Evolutionary conservation across 345 rosid species (phyloP), one percentile per base, ranked within the genome.

Genomic region (Kernera saxatilis): DNA sequence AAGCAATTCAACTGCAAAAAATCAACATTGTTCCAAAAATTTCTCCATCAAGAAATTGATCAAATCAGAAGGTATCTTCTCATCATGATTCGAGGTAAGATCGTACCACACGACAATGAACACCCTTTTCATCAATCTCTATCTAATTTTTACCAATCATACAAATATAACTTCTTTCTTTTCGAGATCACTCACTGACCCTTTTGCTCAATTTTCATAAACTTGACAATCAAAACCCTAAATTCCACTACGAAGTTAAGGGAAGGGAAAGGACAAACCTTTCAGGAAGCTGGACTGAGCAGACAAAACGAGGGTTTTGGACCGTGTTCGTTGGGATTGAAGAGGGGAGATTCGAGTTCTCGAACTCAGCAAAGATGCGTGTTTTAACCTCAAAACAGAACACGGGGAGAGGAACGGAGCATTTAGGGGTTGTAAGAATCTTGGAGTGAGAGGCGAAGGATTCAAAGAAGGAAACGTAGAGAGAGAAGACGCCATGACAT

Each of bases 211-310:
- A 27, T 64, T 44, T 44, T 46, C 36, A 55, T 25, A 26, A 65
- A 32, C 39, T 17, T 21, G 10, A 18, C 29, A 43, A 64, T 15
- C 15, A 33, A 30, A 62, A 43, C 50, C 32, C 48, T n/a, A 17
- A 46, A 29, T 18, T 61, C 21, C 8, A 64, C 19, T 39, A 23
- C 17, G 33, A 13, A 6, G 4, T 6, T 23, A 50, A 22, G 23
- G 3, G 26, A 39, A 30, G 18, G 26, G 11, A 22, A 56, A 65
- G 46, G 32, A 39, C 59, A 67, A 54, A 86, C 93, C 86, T 83
- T 75, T 84, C 5, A 88, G 62, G 72, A 88, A 74, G 69, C 50
- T 74, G 61, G 85, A 78, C 40, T 83, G 88, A 2, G 75, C 82
- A 58, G 89, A 85, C 23, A 36, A 58, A 72, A 83, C 80, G 8